Percentiles rank a stretch among this genome's conserved stretches.
Evolutionary conservation across 2,329 filamentous ascomycete species (phyloP).

Genomic region (Botrytis pseudocinerea): DNA sequence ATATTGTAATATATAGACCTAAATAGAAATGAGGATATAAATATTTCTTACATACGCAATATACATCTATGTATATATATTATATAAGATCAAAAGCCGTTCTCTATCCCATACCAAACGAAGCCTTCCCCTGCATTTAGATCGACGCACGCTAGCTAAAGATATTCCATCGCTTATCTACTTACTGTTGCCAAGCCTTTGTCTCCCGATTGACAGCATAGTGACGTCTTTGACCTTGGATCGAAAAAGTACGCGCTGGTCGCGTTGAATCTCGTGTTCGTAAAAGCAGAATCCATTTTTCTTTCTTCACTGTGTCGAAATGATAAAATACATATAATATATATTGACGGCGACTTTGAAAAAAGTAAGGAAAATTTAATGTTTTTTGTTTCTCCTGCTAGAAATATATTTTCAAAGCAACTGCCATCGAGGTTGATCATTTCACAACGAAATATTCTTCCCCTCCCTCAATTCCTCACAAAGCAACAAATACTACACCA

Average conservation of each 20-base stretch:
- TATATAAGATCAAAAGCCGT: background rate
- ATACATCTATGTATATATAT: background rate
- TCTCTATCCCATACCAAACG: background rate
- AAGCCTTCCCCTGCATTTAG: background rate
- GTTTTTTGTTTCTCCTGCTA: background rate
- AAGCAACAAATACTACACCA: background rate
- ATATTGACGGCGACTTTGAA: background rate
- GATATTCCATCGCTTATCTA: constrained; percentile 6
- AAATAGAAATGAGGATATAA: background rate
- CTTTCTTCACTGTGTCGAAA: background rate
- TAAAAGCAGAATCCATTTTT: background rate
- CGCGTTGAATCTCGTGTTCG: background rate
- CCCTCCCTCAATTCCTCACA: background rate
- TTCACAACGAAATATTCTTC: background rate
- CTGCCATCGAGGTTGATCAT: background rate
- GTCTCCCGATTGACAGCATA: background rate
- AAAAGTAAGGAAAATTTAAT: background rate
- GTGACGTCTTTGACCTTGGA: constrained; percentile 9
- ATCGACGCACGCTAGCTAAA: constrained; percentile 3
- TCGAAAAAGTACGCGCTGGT: constrained; percentile 1
- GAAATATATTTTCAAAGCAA: background rate
- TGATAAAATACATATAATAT: background rate
- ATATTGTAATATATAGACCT: no score
- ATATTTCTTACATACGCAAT: background rate
- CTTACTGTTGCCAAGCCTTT: background rate